These are phyloP conservation scores for Aspergillus sclerotioniger DNA, from an alignment of 495 filamentous ascomycete species.

Conservation along the genomic window DNA sequence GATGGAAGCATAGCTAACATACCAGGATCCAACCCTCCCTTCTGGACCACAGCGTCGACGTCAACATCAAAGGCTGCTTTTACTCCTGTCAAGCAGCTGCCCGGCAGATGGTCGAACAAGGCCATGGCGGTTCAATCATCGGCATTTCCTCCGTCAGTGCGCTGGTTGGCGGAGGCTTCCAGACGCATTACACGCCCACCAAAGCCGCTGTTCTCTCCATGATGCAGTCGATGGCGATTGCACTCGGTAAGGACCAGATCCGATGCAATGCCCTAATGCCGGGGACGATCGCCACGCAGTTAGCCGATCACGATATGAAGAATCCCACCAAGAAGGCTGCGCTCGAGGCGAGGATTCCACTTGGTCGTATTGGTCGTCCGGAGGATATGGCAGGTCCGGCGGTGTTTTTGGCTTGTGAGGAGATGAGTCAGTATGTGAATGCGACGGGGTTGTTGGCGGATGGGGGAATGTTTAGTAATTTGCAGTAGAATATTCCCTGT, in stretches of 20 bases:
- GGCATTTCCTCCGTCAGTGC: slow-evolving; percentile 47
- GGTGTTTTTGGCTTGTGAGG: slow-evolving; percentile 31
- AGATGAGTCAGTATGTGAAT: slow-evolving; percentile 31
- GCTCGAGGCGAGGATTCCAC: slow-evolving; percentile 74
- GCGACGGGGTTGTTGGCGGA: slow-evolving; percentile 24
- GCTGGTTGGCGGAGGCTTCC: slow-evolving; percentile 27
- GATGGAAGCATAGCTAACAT: slow-evolving; percentile 5
- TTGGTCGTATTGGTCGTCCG: slow-evolving; percentile 49
- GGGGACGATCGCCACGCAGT: slow-evolving; percentile 30
- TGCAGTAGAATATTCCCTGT: no score
- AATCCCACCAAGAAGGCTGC: slow-evolving; percentile 61
- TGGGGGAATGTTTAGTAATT: slow-evolving; percentile 28
- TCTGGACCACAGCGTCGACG: slow-evolving; percentile 40
- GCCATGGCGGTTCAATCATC: slow-evolving; percentile 46
- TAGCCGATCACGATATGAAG: slow-evolving; percentile 72
- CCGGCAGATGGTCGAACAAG: slow-evolving; percentile 32
- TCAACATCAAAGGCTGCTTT: slow-evolving; percentile 68
- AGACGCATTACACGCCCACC: slow-evolving; percentile 42
- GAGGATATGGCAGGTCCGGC: slow-evolving; percentile 35
- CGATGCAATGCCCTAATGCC: slow-evolving; percentile 32
- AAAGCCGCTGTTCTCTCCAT: slow-evolving; percentile 52
- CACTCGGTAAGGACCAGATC: slow-evolving; percentile 28
- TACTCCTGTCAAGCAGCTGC: slow-evolving; percentile 57
- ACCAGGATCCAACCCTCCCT: slow-evolving; percentile 35
- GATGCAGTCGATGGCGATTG: slow-evolving; percentile 39